Conservation (phyloP, 1,139 yeast species). For the Kodamaea arcana region DNA sequence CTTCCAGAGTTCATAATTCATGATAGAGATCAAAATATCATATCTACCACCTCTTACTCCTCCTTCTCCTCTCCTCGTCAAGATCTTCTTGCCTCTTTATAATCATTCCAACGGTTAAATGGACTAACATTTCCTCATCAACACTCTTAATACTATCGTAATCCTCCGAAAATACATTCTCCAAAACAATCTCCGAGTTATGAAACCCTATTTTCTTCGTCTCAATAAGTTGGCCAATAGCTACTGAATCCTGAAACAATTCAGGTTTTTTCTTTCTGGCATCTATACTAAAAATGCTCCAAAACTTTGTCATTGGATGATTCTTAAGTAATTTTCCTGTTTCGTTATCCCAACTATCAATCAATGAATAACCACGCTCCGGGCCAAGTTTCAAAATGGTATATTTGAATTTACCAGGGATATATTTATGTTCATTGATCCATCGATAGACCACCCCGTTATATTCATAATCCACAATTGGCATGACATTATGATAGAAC, state of each 20-base stretch:
- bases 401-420: not conserved
- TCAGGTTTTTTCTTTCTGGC: constrained; percentile 2
- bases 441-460: constrained; percentile 8
- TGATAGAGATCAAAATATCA: too few relatives aligned
- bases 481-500: constrained; percentile 7
- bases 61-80: too few relatives aligned
- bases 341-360: constrained; percentile 8
- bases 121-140: constrained; percentile 6
- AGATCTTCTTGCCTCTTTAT: constrained; percentile 9
- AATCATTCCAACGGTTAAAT: constrained; percentile 7
- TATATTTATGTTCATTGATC: constrained; percentile 6
- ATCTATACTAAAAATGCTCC: not conserved
- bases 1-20: too few relatives aligned
- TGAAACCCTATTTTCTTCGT: not conserved
- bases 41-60: too few relatives aligned
- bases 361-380: constrained; percentile 6
- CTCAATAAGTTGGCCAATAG: constrained; percentile 6
- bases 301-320: constrained; percentile 1
- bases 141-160: constrained; percentile 4
- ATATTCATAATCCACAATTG: constrained; percentile 9
- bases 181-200: not conserved
- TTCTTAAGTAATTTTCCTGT: constrained; percentile 1
- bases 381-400: not conserved
- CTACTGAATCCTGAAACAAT: constrained; percentile 3
- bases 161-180: not conserved